Conservation (phyloP, 352 stramenopile genomes). For the Nothophytophthora sp. region DNA sequence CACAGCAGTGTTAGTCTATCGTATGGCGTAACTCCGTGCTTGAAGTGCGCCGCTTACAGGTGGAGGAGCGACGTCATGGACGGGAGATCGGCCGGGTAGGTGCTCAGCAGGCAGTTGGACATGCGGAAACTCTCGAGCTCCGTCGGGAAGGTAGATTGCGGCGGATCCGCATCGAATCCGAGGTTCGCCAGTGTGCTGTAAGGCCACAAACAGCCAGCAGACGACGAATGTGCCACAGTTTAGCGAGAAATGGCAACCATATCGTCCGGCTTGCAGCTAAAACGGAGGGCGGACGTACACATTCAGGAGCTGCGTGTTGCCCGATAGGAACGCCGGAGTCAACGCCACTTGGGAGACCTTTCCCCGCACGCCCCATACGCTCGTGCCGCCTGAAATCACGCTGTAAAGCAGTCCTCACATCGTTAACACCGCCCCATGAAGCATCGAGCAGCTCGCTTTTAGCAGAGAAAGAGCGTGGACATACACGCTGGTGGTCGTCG, state of each 20-base stretch:
- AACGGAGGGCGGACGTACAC: no score
- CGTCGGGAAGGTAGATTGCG: constrained; percentile 52
- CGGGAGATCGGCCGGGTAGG: constrained; percentile 51
- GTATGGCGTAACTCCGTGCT: neutral
- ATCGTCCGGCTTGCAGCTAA: no score
- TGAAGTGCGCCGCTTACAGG: constrained; percentile 34
- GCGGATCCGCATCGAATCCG: constrained; percentile 34
- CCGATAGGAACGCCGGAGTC: constrained; percentile 27
- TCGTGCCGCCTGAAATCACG: constrained; percentile 50
- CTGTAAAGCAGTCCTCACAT: no score
- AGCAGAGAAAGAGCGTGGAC: neutral
- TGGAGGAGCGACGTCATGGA: constrained; percentile 47
- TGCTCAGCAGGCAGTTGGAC: constrained; percentile 56
- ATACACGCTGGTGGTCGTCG: constrained; percentile 31
- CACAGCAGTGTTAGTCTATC: neutral
- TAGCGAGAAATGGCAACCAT: no score
- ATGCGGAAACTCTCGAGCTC: constrained; percentile 47
- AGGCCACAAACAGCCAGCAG: constrained; percentile 8
- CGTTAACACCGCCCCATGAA: no score
- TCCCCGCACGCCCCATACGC: constrained; percentile 36
- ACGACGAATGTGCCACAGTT: no score
- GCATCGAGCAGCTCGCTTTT: no score
- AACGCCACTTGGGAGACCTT: constrained; percentile 47
- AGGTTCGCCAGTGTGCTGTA: constrained; percentile 57
- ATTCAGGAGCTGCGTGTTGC: constrained; percentile 34